phyloP scores from a whole-genome alignment of 2,329 filamentous ascomycete genomes.

The Colletotrichum filicis region DNA sequence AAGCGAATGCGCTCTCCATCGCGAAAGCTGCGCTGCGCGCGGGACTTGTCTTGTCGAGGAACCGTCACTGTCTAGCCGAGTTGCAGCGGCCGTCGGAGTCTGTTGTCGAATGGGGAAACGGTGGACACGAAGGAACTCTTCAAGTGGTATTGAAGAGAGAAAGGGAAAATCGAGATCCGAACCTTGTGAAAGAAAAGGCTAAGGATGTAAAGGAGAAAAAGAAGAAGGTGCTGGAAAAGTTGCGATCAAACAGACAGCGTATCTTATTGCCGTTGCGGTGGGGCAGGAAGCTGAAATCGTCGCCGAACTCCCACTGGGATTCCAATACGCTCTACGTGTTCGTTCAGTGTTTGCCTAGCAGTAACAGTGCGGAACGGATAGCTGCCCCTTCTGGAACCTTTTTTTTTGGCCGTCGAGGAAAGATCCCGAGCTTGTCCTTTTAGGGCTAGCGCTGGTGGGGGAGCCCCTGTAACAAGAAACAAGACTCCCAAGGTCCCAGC shows the following conservation, averaged over 20 bases:
- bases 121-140: not conserved
- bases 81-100: conserved; percentile 11
- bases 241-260: conserved; percentile 29
- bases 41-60: conserved; percentile 28
- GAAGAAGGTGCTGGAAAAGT: conserved; percentile 27
- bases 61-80: conserved; percentile 26
- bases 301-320: conserved; percentile 31
- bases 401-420: conserved; percentile 32
- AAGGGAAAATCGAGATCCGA: conserved; percentile 15
- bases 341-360: conserved; percentile 32
- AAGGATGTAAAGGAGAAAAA: conserved; percentile 16
- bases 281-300: conserved; percentile 35
- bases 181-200: conserved; percentile 5
- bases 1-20: conserved; percentile 74
- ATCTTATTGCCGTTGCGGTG: conserved; percentile 35
- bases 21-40: conserved; percentile 35
- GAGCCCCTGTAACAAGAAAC: conserved; percentile 16
- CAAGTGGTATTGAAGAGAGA: not conserved
- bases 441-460: conserved; percentile 26
- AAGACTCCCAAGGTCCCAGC: conserved; percentile 26
- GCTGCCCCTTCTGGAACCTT: conserved; percentile 33
- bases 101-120: not conserved
- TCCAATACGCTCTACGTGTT: conserved; percentile 38
- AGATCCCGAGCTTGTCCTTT: conserved; percentile 15
- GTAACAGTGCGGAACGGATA: too few relatives aligned